Evolutionary conservation across 805 yeast species (phyloP).

Genomic region (Candida boidinii): DNA sequence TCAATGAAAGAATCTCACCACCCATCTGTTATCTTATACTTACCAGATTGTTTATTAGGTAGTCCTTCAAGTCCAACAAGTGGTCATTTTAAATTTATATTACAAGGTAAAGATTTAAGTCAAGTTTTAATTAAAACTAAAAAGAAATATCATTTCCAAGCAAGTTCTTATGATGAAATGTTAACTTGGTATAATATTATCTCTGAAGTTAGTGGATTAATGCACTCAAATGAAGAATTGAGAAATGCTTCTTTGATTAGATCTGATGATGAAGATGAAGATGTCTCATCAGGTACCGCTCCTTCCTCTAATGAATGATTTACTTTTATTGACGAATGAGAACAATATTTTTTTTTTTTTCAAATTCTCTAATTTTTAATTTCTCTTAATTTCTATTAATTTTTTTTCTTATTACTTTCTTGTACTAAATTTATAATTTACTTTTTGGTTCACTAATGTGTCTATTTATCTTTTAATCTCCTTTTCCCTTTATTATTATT

Average conservation of each 20-base stretch:
- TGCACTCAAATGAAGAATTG: constrained; percentile 3
- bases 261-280: constrained; percentile 2
- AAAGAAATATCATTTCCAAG: constrained; percentile 28
- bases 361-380: background rate
- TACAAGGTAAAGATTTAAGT: constrained; percentile 36
- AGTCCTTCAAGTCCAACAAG: constrained; percentile 20
- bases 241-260: constrained; percentile 1
- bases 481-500: too few species aligned
- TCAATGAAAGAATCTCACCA: constrained; percentile 28
- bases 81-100: constrained; percentile 30
- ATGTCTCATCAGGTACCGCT: background rate
- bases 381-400: background rate
- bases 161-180: constrained; percentile 36
- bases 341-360: too few species aligned
- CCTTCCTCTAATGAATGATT: too few species aligned
- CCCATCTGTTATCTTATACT: constrained; percentile 1
- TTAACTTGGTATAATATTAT: constrained; percentile 35
- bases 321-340: too few species aligned
- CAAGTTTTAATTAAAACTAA: constrained; percentile 17
- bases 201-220: constrained; percentile 20
- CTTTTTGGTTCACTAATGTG: background rate
- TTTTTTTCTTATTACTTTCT: background rate
- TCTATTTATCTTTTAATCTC: too few species aligned
- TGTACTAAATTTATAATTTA: background rate
- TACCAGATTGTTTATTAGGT: constrained; percentile 24